Percentiles rank a stretch among this genome's conserved stretches.
Conservation (phyloP, 768 basidiomycete genomes). For the Leccinum arenicola region DNA sequence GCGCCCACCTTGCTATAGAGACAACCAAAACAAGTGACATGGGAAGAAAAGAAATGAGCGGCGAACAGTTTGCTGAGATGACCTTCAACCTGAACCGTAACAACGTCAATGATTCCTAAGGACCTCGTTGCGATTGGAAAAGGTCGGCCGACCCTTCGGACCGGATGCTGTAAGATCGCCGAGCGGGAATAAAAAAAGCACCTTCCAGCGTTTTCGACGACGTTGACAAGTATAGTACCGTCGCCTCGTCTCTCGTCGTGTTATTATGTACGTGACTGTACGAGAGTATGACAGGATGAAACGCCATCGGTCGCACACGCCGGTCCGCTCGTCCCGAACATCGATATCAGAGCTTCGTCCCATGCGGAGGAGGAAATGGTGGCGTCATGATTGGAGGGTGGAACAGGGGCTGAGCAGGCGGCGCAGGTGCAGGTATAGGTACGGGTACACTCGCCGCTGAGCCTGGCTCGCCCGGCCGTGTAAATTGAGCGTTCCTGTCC, state of each 20-base stretch:
- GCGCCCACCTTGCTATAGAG: not conserved
- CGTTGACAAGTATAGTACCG: not conserved
- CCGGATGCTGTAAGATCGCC: not conserved
- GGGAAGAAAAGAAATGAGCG: constrained; percentile 11
- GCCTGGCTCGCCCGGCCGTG: constrained; percentile 33
- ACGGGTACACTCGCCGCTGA: constrained; percentile 14
- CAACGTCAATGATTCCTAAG: not conserved
- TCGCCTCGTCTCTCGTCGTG: not conserved
- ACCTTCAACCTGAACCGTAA: not conserved
- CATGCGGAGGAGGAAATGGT: constrained; percentile 28
- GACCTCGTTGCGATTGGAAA: constrained; percentile 1
- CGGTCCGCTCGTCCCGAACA: constrained; percentile 1
- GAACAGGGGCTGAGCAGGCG: constrained; percentile 22
- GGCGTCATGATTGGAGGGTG: constrained; percentile 32
- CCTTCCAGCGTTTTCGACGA: constrained; percentile 12
- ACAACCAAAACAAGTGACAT: constrained; percentile 7
- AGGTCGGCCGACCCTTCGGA: not conserved
- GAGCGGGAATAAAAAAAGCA: not conserved
- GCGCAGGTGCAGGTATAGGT: constrained; percentile 21
- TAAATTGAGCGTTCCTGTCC: constrained; percentile 64
- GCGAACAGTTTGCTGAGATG: not conserved
- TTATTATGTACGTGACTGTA: constrained; percentile 24
- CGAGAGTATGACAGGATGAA: not conserved
- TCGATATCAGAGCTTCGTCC: constrained; percentile 28
- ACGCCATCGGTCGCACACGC: not conserved